Conservation (phyloP, 208 protist species). For the Leishmania amazonensis region DNA sequence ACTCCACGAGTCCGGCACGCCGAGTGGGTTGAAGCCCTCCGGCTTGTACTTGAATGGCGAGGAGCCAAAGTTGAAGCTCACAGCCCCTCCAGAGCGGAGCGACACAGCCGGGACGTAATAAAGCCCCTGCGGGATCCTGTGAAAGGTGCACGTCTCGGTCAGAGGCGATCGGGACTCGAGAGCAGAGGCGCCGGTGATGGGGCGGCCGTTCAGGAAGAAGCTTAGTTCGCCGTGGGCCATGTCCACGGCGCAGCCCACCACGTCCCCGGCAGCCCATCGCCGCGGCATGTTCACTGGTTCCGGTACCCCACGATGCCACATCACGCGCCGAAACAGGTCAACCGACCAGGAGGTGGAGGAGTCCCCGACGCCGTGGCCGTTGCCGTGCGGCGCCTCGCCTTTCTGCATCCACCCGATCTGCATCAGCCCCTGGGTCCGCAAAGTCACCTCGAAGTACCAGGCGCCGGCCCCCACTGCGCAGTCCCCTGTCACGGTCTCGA, state of each 20-base stretch:
- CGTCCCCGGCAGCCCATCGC: constrained; percentile 83
- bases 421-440: constrained; percentile 90
- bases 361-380: constrained; percentile 78
- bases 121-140: constrained; percentile 32
- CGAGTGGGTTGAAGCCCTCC: constrained; percentile 85
- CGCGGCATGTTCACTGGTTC: constrained; percentile 62
- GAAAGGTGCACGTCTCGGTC: constrained; percentile 44
- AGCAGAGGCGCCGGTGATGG: constrained; percentile 41
- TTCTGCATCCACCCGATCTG: constrained; percentile 88
- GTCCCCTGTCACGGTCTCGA: constrained; percentile 79
- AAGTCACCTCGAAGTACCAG: constrained; percentile 93
- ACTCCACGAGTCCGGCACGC: constrained; percentile 91
- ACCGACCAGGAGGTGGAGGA: constrained; percentile 82
- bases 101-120: constrained; percentile 84
- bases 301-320: constrained; percentile 83
- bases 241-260: constrained; percentile 90
- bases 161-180: constrained; percentile 27
- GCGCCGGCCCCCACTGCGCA: constrained; percentile 73
- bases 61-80: constrained; percentile 92
- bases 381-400: constrained; percentile 27
- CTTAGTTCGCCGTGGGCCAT: constrained; percentile 69
- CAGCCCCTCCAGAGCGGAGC: constrained; percentile 77
- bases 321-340: constrained; percentile 85
- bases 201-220: constrained; percentile 85
- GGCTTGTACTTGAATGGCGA: constrained; percentile 87